Base-by-base conservation (phyloP, 805 yeast genomes). In the Ogataea ganodermae region DNA sequence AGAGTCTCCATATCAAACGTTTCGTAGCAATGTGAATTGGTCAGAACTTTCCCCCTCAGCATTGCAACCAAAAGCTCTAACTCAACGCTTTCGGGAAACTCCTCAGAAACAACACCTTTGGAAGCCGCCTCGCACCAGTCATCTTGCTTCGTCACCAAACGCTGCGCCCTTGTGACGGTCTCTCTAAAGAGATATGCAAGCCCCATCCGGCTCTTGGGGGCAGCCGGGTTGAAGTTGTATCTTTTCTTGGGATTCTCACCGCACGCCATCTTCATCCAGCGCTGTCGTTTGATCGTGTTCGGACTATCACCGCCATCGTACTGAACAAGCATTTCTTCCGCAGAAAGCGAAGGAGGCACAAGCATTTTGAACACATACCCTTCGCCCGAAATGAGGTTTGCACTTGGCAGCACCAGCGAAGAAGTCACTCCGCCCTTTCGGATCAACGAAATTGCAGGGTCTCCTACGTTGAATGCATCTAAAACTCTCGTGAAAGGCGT, bases 311-410 rank as follows among this genome's bases (percentile, higher is more conserved):
- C 17, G 17, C 33, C 14, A 18, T 30, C 33, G 17, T 30, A n/a
- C 33, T 30, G 33, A 9, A 30, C 33, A 3, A 30, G 33, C 33
- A 30, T 30, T n/a, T 30, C 33, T n/a, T 30, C 33, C 33, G 33
- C 33, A 30, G 33, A 30, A 12, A 30, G 33, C 16, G 33, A 30
- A 12, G 33, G 17, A 12, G 33, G 33, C n/a, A 30, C 33, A n/a
- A 30, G 9, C 33, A 30, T 30, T n/a, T 30, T 30, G 33, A 30
- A 30, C 4, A 30, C 33, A n/a, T 30, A 30, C 17, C 33, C 33
- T 13, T 30, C 33, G 8, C 33, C 33, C 4, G 33, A 30, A n/a
- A 30, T 30, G 17, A 30, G 33, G 8, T 30, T 30, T 4, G 33
- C 33, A 13, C 33, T 30, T 4, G 33, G 33, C 5, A 30, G 18